phyloP scores from a whole-genome alignment of 768 basidiomycete genomes.

The Phaffia australis region DNA sequence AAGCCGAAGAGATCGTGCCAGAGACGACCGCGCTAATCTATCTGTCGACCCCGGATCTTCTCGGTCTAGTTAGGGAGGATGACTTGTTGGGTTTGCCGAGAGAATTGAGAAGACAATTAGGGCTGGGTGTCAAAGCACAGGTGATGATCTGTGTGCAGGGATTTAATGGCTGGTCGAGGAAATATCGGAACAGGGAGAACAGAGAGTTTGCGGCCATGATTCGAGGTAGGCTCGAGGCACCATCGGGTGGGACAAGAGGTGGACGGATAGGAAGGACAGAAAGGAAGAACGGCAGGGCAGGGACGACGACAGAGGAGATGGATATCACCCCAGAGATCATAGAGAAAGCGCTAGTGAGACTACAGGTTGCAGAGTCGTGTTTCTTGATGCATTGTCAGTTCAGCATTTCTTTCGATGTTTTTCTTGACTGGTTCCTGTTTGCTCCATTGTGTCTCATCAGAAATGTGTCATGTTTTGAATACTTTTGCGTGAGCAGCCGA shows the following conservation, averaged over 20 bases:
- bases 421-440: neutral
- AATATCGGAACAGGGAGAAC: slow-evolving; percentile 30
- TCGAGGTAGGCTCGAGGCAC: slow-evolving; percentile 29
- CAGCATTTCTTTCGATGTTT: too few species aligned
- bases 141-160: slow-evolving; percentile 36
- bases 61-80: slow-evolving; percentile 27
- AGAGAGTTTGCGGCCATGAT: slow-evolving; percentile 31
- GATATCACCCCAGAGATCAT: neutral
- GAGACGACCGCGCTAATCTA: slow-evolving; percentile 31
- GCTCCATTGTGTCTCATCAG: slow-evolving; percentile 22
- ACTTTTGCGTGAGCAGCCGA: slow-evolving; percentile 19
- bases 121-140: slow-evolving; percentile 25
- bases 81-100: slow-evolving; percentile 22
- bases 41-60: slow-evolving; percentile 31
- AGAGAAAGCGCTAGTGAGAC: slow-evolving; percentile 33
- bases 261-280: neutral
- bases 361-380: slow-evolving; percentile 33
- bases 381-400: slow-evolving; percentile 36
- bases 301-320: slow-evolving; percentile 21
- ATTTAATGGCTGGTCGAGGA: slow-evolving; percentile 31
- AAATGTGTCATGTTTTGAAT: slow-evolving; percentile 35
- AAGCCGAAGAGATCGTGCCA: slow-evolving; percentile 28
- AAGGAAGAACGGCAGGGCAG: slow-evolving; percentile 26
- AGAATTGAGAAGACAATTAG: slow-evolving; percentile 28
- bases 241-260: neutral